Evolutionary conservation across 2,329 filamentous ascomycete species (phyloP), one percentile per base, ranked within the genome.

Genomic region (Fusarium nodosum): DNA sequence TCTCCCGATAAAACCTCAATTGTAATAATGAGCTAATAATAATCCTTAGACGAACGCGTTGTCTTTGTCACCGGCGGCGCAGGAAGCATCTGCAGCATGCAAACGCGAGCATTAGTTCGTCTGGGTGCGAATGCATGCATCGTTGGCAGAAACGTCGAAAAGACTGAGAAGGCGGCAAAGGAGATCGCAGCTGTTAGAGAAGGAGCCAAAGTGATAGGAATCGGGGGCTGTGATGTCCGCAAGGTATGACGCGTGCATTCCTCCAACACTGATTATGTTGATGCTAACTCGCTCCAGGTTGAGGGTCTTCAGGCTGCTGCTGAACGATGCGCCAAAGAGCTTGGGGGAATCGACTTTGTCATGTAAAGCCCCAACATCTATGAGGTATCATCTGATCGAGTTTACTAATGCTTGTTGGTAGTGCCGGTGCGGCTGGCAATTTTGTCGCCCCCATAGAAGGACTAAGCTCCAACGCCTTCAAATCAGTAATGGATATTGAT

Each of bases 21-120:
- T 31, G 4, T 13, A 15, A 9, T 11, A 20, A 15, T 16, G 6
- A 20, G 20, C 55, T 71, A 22, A 74, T 30, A n/a, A 20, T n/a
- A 28, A 26, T 11, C 11, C 46, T 15, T 74, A 97, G 93, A 91
- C 68, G 90, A 91, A 77, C 95, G 96, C 76, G 94, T 98, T 45
- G 88, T 95, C 72, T 97, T 98, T 81, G 97, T 97, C 76, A 99
- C 96, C 5, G 96, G 96, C 61, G 96, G 96, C 54, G 94, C 94
- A 7, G 95, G 96, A 57, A 91, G 92, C 28, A 98, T 99, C 76
- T 97, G 96, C 83, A 96, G 92, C 74, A 94, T 93, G 57, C 96
- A 98, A 83, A 96, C 97, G 33, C 88, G 94, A 69, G 96, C 96
- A 6, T 84, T 99, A 63, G 94, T 99, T 26, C 88, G 94, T 67